Evolutionary conservation across 2,329 filamentous ascomycete species (phyloP).

Genomic region (Neonectria ditissima): DNA sequence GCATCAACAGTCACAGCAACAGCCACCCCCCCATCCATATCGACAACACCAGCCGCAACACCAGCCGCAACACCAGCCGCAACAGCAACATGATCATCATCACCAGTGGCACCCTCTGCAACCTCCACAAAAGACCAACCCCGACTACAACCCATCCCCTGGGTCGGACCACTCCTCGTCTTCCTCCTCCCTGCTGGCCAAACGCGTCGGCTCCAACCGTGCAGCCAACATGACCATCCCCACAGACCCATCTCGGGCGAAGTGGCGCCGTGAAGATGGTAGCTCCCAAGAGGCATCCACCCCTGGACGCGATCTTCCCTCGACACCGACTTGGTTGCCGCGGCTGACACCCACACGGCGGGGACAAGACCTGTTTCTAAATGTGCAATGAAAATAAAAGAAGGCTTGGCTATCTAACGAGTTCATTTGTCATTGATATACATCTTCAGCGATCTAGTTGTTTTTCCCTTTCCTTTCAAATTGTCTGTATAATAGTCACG

Average conservation of each 20-base stretch:
- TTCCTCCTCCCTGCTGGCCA: constrained; percentile 62
- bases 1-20: constrained; percentile 35
- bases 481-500: constrained; percentile 41
- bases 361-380: constrained; percentile 73
- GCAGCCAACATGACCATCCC: constrained; percentile 60
- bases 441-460: constrained; percentile 21
- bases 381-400: constrained; percentile 57
- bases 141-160: constrained; percentile 20
- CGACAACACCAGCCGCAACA: constrained; percentile 24
- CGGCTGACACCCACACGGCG: constrained; percentile 74
- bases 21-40: constrained; percentile 4
- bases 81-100: constrained; percentile 22
- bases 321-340: constrained; percentile 57
- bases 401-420: neutral
- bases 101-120: constrained; percentile 24
- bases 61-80: constrained; percentile 24
- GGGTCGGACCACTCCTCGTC: constrained; percentile 43
- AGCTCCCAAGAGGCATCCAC: constrained; percentile 1
- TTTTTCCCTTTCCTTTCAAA: constrained; percentile 22
- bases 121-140: constrained; percentile 20
- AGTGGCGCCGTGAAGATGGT: constrained; percentile 33
- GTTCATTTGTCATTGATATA: constrained; percentile 20
- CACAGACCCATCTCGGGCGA: constrained; percentile 26
- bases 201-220: constrained; percentile 62
- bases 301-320: constrained; percentile 24